Conservation (phyloP, 148 eudicot genomes). For the Beta vulgaris region DNA sequence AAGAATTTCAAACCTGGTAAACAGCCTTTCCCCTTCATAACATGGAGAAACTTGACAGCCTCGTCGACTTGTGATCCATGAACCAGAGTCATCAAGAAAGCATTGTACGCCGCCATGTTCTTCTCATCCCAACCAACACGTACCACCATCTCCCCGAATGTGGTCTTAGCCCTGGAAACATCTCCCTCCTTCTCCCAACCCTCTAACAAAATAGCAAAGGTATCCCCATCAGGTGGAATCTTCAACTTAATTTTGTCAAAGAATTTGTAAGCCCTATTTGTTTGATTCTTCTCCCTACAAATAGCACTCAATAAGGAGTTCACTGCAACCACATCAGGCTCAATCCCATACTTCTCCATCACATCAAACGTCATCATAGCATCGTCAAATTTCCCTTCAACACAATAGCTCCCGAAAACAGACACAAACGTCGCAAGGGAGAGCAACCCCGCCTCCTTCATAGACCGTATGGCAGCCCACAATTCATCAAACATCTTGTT, state of each 20-base stretch:
- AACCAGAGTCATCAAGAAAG: conserved; percentile 68
- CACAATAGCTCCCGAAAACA: conserved; percentile 66
- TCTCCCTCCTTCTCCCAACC: conserved; percentile 80
- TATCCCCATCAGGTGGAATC: conserved; percentile 59
- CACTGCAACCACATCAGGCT: conserved; percentile 58
- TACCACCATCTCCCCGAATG: conserved; percentile 89
- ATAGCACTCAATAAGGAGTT: conserved; percentile 75
- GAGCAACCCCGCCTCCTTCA: conserved; percentile 62
- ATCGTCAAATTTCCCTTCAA: conserved; percentile 49
- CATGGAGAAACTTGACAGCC: conserved; percentile 66
- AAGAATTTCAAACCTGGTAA: conserved; percentile 80
- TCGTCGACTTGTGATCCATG: conserved; percentile 54
- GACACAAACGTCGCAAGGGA: conserved; percentile 59
- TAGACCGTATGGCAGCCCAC: conserved; percentile 88
- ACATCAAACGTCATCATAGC: conserved; percentile 79
- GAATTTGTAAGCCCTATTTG: conserved; percentile 48
- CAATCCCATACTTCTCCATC: conserved; percentile 76
- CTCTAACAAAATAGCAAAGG: conserved; percentile 74
- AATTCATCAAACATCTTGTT: conserved; percentile 67
- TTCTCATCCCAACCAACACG: conserved; percentile 69
- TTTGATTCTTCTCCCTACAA: conserved; percentile 47
- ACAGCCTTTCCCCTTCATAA: conserved; percentile 77
- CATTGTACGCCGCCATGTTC: conserved; percentile 61
- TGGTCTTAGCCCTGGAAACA: conserved; percentile 58
- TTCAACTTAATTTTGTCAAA: conserved; percentile 61